Conservation (phyloP, 441 rosid species). For the Kokia cookei region DNA sequence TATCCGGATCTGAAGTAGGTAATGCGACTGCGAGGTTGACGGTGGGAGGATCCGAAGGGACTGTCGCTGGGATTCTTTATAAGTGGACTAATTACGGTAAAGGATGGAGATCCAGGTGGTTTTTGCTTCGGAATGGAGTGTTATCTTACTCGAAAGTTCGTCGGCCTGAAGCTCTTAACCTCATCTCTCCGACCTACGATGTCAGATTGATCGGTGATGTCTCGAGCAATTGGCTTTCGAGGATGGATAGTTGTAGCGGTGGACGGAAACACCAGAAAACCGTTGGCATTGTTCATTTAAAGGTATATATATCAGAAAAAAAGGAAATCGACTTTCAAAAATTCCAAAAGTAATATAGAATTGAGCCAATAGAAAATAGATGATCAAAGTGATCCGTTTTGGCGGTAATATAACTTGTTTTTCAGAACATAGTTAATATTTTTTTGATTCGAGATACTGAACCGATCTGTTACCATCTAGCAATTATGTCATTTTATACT, state of each 20-base stretch:
- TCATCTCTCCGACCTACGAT: slow-evolving; percentile 45
- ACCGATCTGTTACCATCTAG: slow-evolving; percentile 17
- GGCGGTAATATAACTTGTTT: slow-evolving; percentile 15
- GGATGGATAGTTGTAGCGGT: slow-evolving; percentile 51
- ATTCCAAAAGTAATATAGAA: neutral
- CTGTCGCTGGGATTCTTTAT: slow-evolving; percentile 78
- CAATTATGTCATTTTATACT: slow-evolving; percentile 16
- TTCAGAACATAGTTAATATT: slow-evolving; percentile 15
- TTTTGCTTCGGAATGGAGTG: slow-evolving; percentile 67
- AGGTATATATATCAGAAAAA: slow-evolving; percentile 39
- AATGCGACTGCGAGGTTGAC: slow-evolving; percentile 17
- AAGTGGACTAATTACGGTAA: slow-evolving; percentile 99
- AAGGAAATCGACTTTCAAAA: neutral
- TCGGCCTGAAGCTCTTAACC: slow-evolving; percentile 55
- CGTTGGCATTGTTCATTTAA: slow-evolving; percentile 83
- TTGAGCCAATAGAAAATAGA: neutral
- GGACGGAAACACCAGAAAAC: slow-evolving; percentile 63
- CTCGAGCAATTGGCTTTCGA: slow-evolving; percentile 49
- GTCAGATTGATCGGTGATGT: slow-evolving; percentile 77
- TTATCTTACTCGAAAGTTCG: slow-evolving; percentile 84
- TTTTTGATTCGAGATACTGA: slow-evolving; percentile 17
- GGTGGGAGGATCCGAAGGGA: slow-evolving; percentile 42
- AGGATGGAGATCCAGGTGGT: slow-evolving; percentile 99
- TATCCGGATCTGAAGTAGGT: slow-evolving; percentile 39
- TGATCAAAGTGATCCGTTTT: slow-evolving; percentile 13